Base-by-base conservation (phyloP, 306 rosid genomes). In the Cucumis hystrix region DNA sequence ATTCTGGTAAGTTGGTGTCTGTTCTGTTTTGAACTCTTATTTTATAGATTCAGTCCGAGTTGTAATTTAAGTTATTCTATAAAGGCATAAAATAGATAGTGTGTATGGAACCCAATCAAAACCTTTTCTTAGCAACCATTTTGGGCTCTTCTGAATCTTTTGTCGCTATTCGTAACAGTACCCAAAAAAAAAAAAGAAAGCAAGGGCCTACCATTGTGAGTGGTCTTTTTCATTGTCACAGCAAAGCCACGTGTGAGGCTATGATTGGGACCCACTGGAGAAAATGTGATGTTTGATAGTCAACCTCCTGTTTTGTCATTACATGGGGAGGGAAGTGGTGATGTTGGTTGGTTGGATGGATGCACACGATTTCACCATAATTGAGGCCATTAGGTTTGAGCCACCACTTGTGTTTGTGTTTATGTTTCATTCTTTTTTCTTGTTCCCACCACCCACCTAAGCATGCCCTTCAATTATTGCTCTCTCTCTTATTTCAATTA, bases 331-430 rank as follows among this genome's bases (percentile, higher is more conserved):
- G 55, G 75, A 51, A 70, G 61, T 72, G 76, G 61, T 72, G 76
- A 72, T 72, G 76, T 72, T 72, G 76, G 76, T 47, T 72, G 58
- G 58, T 37, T 66, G 73, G 73, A 67, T 67, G 74, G 52, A 67
- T 67, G 74, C 55, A 67, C 35, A 39, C 37, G 75, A 43, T 69
- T 70, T 70, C 58, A 47, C 23, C 75, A 70, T 70, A 12, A 70
- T 70, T 47, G 75, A 70, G 75, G 40, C 75, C 40, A 43, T 70
- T 47, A 45, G 76, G 76, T 51, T 72, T 49, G 23, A 47, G 76
- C 59, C 75, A 70, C 75, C 59, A 23, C 75, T 47, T 70, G 75
- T 71, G 59, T 14, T 51, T 70, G 39, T 47, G 40, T 71, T 28
- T 16, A 28, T 37, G 71, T 72, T 30, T 51, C 45, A 72, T 72